Evolutionary conservation across 208 protist species (phyloP).

Genomic region (Trypanosoma avium): DNA sequence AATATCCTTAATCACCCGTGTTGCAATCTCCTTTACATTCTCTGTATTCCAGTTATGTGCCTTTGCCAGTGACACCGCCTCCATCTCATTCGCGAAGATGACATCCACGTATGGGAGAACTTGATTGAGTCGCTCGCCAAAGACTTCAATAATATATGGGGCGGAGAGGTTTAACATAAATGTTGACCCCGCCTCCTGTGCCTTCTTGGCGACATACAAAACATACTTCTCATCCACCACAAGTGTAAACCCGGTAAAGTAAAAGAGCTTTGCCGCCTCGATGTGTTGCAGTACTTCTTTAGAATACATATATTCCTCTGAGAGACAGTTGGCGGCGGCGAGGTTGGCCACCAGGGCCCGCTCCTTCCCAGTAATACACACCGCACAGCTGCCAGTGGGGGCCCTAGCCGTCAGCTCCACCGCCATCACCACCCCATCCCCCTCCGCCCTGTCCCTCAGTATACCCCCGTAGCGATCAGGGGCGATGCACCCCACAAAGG

Average conservation of each 20-base stretch:
- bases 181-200: constrained; percentile 76
- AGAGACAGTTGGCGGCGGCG: constrained; percentile 96
- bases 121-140: constrained; percentile 86
- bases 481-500: constrained; percentile 95
- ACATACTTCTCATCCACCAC: constrained; percentile 92
- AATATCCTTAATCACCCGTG: constrained; percentile 57
- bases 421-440: constrained; percentile 89
- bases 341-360: constrained; percentile 97
- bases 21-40: constrained; percentile 86
- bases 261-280: constrained; percentile 75
- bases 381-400: constrained; percentile 97
- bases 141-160: constrained; percentile 96
- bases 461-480: constrained; percentile 94
- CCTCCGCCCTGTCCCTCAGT: constrained; percentile 76
- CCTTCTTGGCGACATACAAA: constrained; percentile 90
- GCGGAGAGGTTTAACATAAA: constrained; percentile 97
- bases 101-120: constrained; percentile 94
- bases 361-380: constrained; percentile 94
- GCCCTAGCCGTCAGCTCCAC: constrained; percentile 86
- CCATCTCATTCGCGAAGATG: constrained; percentile 96
- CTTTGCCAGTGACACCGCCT: constrained; percentile 88
- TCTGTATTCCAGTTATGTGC: constrained; percentile 67
- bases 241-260: constrained; percentile 96
- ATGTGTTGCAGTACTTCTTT: constrained; percentile 53
- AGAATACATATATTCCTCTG: constrained; percentile 84